These are phyloP conservation scores for Chimonanthus salicifolius DNA, from an alignment of 164 flowering plant genomes.

Conservation along the genomic window DNA sequence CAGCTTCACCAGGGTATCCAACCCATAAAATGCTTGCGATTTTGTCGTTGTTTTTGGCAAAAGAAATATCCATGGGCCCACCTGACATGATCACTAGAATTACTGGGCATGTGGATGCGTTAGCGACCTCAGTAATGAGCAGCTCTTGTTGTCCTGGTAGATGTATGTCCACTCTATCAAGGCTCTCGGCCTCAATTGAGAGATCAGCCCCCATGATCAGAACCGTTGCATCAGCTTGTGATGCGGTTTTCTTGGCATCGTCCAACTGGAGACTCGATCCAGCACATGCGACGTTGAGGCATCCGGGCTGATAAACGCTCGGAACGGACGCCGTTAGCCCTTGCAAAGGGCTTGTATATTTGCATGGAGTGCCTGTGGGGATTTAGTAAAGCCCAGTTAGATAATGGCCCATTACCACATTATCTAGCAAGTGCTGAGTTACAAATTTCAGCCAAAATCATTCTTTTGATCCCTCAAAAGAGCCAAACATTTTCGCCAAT, in stretches of 20 bases:
- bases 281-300: slow-evolving; percentile 6
- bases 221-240: slow-evolving; percentile 29
- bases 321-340: not conserved
- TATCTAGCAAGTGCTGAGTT: not conserved
- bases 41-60: slow-evolving; percentile 23
- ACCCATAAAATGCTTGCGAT: slow-evolving; percentile 39
- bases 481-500: no score
- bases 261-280: slow-evolving; percentile 6
- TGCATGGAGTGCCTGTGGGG: slow-evolving; percentile 16
- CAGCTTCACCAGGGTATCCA: slow-evolving; percentile 48
- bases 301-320: slow-evolving; percentile 8
- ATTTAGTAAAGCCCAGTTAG: not conserved
- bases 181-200: slow-evolving; percentile 32
- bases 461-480: no score
- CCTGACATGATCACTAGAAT: slow-evolving; percentile 33
- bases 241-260: slow-evolving; percentile 9
- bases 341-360: slow-evolving; percentile 9
- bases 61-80: slow-evolving; percentile 51
- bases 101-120: slow-evolving; percentile 26
- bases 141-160: slow-evolving; percentile 37
- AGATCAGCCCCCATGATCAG: slow-evolving; percentile 38
- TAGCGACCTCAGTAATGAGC: slow-evolving; percentile 22
- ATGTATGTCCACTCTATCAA: slow-evolving; percentile 26
- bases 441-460: no score
- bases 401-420: not conserved